phyloP scores from a whole-genome alignment of 2,329 filamentous ascomycete genomes.

The Sordariomycetes sp. region DNA sequence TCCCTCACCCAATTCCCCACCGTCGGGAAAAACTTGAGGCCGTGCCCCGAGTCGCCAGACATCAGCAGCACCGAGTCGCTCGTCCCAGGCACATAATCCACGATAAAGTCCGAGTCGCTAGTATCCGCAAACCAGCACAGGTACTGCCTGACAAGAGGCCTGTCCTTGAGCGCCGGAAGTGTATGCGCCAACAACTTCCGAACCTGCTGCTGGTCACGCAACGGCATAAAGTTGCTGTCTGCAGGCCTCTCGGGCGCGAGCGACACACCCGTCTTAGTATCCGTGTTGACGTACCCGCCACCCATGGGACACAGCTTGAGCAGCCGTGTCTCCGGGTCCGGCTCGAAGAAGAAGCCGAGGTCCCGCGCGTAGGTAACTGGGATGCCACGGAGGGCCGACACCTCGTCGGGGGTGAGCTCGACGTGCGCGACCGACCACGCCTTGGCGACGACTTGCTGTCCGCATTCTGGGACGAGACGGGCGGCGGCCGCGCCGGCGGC shows the following conservation, averaged over 20 bases:
- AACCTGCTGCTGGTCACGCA: slow-evolving; percentile 36
- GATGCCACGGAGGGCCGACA: slow-evolving; percentile 37
- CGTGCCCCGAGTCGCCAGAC: slow-evolving; percentile 46
- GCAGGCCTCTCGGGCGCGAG: slow-evolving; percentile 24
- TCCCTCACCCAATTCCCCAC: slow-evolving; percentile 35
- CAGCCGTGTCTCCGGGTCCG: slow-evolving; percentile 41
- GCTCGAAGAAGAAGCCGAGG: slow-evolving; percentile 53
- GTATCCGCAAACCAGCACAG: slow-evolving; percentile 56
- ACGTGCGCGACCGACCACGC: slow-evolving; percentile 48
- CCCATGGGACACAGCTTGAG: slow-evolving; percentile 48
- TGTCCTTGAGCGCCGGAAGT: slow-evolving; percentile 34
- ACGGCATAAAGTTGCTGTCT: slow-evolving; percentile 28
- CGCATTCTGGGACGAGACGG: slow-evolving; percentile 31
- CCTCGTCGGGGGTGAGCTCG: slow-evolving; percentile 39
- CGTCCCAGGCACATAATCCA: slow-evolving; percentile 42
- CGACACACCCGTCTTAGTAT: slow-evolving; percentile 20
- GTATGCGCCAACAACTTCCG: slow-evolving; percentile 35
- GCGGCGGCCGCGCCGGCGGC: slow-evolving; percentile 36
- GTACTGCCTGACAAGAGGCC: slow-evolving; percentile 40
- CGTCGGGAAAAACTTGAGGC: slow-evolving; percentile 49
- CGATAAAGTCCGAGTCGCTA: slow-evolving; percentile 42
- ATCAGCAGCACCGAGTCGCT: slow-evolving; percentile 31
- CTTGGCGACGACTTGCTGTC: slow-evolving; percentile 36
- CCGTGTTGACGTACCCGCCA: slow-evolving; percentile 36
- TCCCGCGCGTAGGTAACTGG: slow-evolving; percentile 49